phyloP scores from a whole-genome alignment of 2,329 filamentous ascomycete genomes.

The Ophiostoma sp. region DNA sequence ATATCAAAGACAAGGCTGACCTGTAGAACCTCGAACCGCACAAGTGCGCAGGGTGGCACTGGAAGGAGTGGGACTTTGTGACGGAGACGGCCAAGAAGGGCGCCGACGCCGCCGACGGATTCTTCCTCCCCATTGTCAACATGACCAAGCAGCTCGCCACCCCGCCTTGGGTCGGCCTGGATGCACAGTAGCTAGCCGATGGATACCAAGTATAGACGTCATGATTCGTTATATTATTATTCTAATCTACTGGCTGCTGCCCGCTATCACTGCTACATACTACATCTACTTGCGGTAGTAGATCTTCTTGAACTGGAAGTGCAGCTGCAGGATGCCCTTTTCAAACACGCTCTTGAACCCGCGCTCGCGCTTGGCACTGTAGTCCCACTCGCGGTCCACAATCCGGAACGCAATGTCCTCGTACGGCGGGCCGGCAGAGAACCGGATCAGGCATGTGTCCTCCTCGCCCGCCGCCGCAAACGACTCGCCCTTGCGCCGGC shows the following conservation, averaged over 20 bases:
- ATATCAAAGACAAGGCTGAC: background rate
- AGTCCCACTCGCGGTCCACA: conserved; percentile 98
- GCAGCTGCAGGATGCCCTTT: conserved; percentile 92
- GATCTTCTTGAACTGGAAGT: conserved; percentile 99
- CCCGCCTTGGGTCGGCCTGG: conserved; percentile 22
- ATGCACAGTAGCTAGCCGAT: background rate
- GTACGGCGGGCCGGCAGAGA: conserved; percentile 91
- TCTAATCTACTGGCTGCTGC: too few species aligned
- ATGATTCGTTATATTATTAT: background rate
- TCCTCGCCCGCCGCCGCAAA: conserved; percentile 92
- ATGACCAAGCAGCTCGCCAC: conserved; percentile 32
- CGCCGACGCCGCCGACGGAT: conserved; percentile 32
- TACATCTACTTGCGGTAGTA: conserved; percentile 29
- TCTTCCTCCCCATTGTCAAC: conserved; percentile 40
- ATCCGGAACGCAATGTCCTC: conserved; percentile 96
- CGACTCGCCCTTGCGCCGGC: conserved; percentile 81
- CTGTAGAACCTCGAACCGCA: conserved; percentile 42
- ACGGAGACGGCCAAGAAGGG: conserved; percentile 32
- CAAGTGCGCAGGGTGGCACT: conserved; percentile 49
- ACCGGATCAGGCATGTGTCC: conserved; percentile 93
- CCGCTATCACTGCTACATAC: background rate
- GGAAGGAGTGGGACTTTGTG: conserved; percentile 44
- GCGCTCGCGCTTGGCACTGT: conserved; percentile 87
- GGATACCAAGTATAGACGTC: background rate
- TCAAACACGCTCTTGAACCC: conserved; percentile 97